phyloP scores from a whole-genome alignment of 768 basidiomycete species.

The Sarcodon sp. region DNA sequence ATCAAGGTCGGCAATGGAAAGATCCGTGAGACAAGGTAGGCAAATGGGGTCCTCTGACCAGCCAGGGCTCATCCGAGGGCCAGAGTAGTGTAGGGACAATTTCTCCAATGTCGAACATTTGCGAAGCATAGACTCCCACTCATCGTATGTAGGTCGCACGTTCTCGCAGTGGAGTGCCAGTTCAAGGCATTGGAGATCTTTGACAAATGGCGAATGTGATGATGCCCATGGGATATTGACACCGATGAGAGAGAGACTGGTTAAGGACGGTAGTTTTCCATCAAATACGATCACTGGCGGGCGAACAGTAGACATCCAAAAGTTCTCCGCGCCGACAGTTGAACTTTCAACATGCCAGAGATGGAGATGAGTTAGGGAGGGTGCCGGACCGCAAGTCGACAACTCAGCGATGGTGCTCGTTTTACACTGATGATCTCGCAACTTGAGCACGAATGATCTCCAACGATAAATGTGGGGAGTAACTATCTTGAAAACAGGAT shows the following conservation, averaged over 20 bases:
- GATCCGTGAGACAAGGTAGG: constrained; percentile 23
- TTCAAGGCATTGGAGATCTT: constrained; percentile 35
- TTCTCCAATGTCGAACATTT: constrained; percentile 31
- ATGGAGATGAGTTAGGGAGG: constrained; percentile 44
- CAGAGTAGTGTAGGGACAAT: constrained; percentile 46
- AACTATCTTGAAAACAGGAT: constrained; percentile 21
- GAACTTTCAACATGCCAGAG: constrained; percentile 50
- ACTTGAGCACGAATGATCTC: constrained; percentile 47
- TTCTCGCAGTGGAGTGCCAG: constrained; percentile 47
- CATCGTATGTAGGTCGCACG: constrained; percentile 40
- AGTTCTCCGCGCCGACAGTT: too few relatives aligned
- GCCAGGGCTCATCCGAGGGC: constrained; percentile 24
- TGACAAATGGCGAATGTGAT: constrained; percentile 38
- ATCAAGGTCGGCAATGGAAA: constrained; percentile 43
- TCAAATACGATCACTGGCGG: constrained; percentile 46
- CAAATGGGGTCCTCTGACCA: constrained; percentile 21
- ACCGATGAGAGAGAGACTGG: constrained; percentile 47
- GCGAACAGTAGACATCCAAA: constrained; percentile 31
- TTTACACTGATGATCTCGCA: constrained; percentile 50
- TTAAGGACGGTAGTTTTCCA: constrained; percentile 35
- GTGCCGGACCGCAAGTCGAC: constrained; percentile 37
- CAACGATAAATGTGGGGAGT: constrained; percentile 34
- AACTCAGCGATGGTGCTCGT: constrained; percentile 35
- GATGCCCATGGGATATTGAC: constrained; percentile 51
- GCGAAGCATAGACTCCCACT: constrained; percentile 43